Conservation (phyloP, 164 flowering plant species). For the Taxillus chinensis region DNA sequence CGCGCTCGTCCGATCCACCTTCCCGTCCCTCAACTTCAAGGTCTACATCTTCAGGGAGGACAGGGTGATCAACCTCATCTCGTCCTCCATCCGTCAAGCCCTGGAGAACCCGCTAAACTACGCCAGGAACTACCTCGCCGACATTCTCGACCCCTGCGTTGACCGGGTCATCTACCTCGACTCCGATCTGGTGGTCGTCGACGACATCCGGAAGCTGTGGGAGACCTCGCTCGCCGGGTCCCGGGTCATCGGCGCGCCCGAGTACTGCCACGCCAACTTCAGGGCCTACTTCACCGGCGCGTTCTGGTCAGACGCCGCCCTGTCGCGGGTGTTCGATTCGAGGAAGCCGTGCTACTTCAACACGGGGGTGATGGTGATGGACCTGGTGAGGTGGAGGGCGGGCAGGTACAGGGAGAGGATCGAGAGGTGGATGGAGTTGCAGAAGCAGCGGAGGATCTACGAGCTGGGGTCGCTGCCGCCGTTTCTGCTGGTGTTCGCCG, state of each 20-base stretch:
- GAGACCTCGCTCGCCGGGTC: conserved; percentile 19
- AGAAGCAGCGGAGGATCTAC: conserved; percentile 54
- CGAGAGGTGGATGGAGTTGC: conserved; percentile 79
- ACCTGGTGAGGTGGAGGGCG: conserved; percentile 49
- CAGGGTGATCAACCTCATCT: conserved; percentile 41
- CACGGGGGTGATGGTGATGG: conserved; percentile 93
- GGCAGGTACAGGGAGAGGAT: conserved; percentile 43
- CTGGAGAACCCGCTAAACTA: conserved; percentile 71
- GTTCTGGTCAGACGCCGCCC: conserved; percentile 60
- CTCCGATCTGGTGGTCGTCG: conserved; percentile 69
- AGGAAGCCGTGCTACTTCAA: conserved; percentile 67
- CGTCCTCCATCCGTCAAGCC: conserved; percentile 58
- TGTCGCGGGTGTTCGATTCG: conserved; percentile 34
- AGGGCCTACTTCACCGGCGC: conserved; percentile 58
- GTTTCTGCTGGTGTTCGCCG: conserved; percentile 59
- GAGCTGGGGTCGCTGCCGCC: conserved; percentile 81
- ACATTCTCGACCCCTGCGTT: conserved; percentile 43
- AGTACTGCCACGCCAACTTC: conserved; percentile 81
- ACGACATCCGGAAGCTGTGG: conserved; percentile 68
- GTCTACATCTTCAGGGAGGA: conserved; percentile 49
- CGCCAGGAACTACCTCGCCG: conserved; percentile 62
- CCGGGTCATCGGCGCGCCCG: conserved; percentile 68
- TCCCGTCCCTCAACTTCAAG: conserved; percentile 66
- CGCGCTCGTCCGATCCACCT: conserved; percentile 41
- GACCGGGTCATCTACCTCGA: conserved; percentile 69